Percentiles rank a stretch among this genome's conserved stretches.
These are phyloP conservation scores for Mycena sp. DNA, from an alignment of 1,284 basidiomycete species.

Conservation along the genomic window DNA sequence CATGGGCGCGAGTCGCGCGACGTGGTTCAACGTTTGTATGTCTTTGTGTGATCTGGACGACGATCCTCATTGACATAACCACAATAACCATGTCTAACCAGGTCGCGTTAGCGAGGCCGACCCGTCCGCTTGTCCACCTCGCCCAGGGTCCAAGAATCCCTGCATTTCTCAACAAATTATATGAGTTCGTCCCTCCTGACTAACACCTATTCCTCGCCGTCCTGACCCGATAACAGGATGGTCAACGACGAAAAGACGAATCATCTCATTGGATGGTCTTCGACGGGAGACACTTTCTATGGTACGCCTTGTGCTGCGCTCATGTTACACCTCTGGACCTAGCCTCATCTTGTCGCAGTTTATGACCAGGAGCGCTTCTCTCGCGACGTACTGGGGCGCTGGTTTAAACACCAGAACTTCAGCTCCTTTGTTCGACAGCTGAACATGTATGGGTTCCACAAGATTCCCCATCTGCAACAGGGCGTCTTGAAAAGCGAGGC, in stretches of 20 bases:
- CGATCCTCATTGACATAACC: too few species aligned
- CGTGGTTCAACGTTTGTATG: too few species aligned
- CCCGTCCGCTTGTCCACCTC: slow-evolving; percentile 53
- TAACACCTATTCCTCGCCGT: slow-evolving; percentile 1
- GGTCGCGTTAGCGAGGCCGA: slow-evolving; percentile 60
- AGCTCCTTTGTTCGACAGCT: slow-evolving; percentile 94
- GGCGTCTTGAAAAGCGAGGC: slow-evolving; percentile 87
- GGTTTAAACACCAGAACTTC: slow-evolving; percentile 98
- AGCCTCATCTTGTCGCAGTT: slow-evolving; percentile 59
- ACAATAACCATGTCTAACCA: slow-evolving; percentile 45
- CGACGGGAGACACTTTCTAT: slow-evolving; percentile 90
- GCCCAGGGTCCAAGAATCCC: slow-evolving; percentile 67
- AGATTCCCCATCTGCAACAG: slow-evolving; percentile 95
- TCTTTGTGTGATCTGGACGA: too few species aligned
- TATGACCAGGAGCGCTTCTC: slow-evolving; percentile 94
- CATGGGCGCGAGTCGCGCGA: too few species aligned
- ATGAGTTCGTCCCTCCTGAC: slow-evolving; percentile 67
- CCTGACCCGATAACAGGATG: slow-evolving; percentile 68
- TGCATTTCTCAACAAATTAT: slow-evolving; percentile 93
- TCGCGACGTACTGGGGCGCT: slow-evolving; percentile 88
- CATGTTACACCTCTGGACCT: not conserved
- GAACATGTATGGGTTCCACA: slow-evolving; percentile 98
- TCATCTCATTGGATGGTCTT: slow-evolving; percentile 90
- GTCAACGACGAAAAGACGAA: slow-evolving; percentile 88
- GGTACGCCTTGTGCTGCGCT: slow-evolving; percentile 68